Base-by-base conservation (phyloP, 1,284 basidiomycete species). In the Papiliotrema nemorosa region DNA sequence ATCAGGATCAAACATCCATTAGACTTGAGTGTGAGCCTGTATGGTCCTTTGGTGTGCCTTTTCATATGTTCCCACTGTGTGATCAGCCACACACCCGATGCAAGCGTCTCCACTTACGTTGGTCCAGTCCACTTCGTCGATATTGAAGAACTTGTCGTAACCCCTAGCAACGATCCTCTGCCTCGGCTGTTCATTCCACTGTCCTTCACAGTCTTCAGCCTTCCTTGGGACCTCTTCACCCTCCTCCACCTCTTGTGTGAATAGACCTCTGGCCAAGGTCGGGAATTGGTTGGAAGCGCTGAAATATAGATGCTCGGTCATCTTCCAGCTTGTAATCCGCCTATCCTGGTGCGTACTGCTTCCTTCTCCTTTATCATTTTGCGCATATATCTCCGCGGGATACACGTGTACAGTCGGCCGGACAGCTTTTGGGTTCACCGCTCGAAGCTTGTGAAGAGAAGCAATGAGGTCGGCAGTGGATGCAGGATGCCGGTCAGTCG, bases 71-170 rank as follows among this genome's bases (percentile, higher is more conserved):
- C 69, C 93, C 92, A 96, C 90, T 97, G 63, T 12, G 45, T 27
- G 51, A 36, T 50, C 24, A 50, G 22, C 38, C n/a, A 36, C n/a
- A 18, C 21, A 31, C 7, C 29, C 29, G 29, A 31, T 31, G 7
- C 9, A 24, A 40, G 34, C 20, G 16, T 12, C 12, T 3, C 18
- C 3, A 7, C 86, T 67, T 64, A 94, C 93, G 49, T 84, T 84
- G 0, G 87, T 93, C 91, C 93, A 98, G 1, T 87, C 85, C 24
- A 97, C 89, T 70, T 98, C 94, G 25, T 85, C 88, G 29, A 96
- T 88, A 70, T 97, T 98, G 80, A 98, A 98, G 76, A 99, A 98
- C 76, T 99, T 99, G 79, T 98, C 96, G 66, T 99, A 98, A 0
- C 94, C 94, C 43, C 96, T 78, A 0, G 83, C 87, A 0, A 94